phyloP scores from a whole-genome alignment of 2,329 filamentous ascomycete species.

The Sclerotinia glacialis region DNA sequence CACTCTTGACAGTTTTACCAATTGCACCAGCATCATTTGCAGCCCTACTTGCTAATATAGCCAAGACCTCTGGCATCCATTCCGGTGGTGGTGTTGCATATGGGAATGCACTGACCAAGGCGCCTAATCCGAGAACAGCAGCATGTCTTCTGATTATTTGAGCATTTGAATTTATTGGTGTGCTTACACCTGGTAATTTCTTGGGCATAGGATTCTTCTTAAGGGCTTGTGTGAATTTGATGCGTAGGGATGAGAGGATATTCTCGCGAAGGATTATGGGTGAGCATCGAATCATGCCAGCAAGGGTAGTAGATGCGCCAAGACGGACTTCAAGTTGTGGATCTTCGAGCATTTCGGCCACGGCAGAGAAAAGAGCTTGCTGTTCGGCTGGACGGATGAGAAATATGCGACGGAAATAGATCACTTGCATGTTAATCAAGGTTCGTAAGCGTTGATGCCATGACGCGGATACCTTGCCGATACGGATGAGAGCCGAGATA shows the following conservation, averaged over 20 bases:
- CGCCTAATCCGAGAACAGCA: conserved; percentile 85
- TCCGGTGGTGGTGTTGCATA: conserved; percentile 87
- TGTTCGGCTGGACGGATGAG: conserved; percentile 73
- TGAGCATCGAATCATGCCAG: conserved; percentile 97
- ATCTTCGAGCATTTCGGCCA: conserved; percentile 94
- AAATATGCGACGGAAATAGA: conserved; percentile 96
- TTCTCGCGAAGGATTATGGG: conserved; percentile 74
- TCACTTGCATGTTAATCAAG: conserved; percentile 96
- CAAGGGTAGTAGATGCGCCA: conserved; percentile 86
- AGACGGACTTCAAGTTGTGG: conserved; percentile 89
- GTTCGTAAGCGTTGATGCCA: conserved; percentile 96
- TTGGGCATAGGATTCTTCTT: conserved; percentile 84
- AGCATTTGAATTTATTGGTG: conserved; percentile 67
- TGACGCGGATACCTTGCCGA: conserved; percentile 77
- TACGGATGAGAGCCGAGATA: conserved; percentile 79
- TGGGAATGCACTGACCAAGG: conserved; percentile 91
- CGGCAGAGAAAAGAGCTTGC: conserved; percentile 79
- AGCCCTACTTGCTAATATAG: conserved; percentile 78
- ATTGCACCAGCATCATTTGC: conserved; percentile 88
- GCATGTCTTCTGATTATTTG: conserved; percentile 82
- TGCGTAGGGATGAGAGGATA: conserved; percentile 72
- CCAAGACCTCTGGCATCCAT: conserved; percentile 93
- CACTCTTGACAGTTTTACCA: conserved; percentile 90
- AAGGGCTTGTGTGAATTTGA: conserved; percentile 76
- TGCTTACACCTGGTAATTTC: conserved; percentile 63